A percentile compares a stretch with the other conserved stretches of the same genome.
Conservation (phyloP, 805 yeast genomes). For the Metschnikowia orientalis region DNA sequence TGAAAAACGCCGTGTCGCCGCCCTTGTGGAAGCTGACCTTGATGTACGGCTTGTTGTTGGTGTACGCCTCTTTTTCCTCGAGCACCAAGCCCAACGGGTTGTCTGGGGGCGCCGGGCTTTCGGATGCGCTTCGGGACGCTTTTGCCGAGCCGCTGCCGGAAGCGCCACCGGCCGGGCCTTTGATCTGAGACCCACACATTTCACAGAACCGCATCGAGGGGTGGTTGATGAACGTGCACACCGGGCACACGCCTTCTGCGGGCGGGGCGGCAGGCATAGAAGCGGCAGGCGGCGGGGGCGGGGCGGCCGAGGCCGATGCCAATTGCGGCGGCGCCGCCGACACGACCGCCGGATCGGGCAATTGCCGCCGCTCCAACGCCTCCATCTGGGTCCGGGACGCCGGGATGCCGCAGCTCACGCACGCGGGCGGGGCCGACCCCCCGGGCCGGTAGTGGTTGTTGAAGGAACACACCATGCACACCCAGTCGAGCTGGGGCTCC, state of each 20-base stretch:
- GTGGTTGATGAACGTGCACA: slow-evolving; percentile 81
- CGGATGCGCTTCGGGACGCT: slow-evolving; percentile 7
- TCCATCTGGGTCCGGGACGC: slow-evolving; percentile 14
- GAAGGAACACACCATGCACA: slow-evolving; percentile 84
- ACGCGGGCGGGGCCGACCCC: slow-evolving; percentile 21
- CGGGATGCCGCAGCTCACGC: slow-evolving; percentile 39
- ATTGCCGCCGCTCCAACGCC: slow-evolving; percentile 1
- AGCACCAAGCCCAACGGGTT: slow-evolving; percentile 21
- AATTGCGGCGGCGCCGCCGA: too few relatives aligned
- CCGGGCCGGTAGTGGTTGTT: slow-evolving; percentile 41
- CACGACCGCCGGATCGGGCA: neutral
- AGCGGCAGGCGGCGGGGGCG: neutral
- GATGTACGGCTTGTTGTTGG: slow-evolving; percentile 36
- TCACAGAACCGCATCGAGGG: slow-evolving; percentile 76
- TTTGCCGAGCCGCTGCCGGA: too few relatives aligned
- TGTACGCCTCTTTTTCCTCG: slow-evolving; percentile 32
- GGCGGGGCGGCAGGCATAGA: slow-evolving; percentile 1
- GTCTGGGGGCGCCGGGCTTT: slow-evolving; percentile 1
- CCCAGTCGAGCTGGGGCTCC: slow-evolving; percentile 50
- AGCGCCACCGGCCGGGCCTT: neutral
- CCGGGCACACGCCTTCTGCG: slow-evolving; percentile 47
- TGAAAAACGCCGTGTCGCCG: slow-evolving; percentile 54
- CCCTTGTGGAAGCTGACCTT: slow-evolving; percentile 74
- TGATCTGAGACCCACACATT: slow-evolving; percentile 63
- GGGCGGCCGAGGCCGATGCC: neutral